phyloP scores from a whole-genome alignment of 768 basidiomycete species.

The Xerocomus potaroensis region DNA sequence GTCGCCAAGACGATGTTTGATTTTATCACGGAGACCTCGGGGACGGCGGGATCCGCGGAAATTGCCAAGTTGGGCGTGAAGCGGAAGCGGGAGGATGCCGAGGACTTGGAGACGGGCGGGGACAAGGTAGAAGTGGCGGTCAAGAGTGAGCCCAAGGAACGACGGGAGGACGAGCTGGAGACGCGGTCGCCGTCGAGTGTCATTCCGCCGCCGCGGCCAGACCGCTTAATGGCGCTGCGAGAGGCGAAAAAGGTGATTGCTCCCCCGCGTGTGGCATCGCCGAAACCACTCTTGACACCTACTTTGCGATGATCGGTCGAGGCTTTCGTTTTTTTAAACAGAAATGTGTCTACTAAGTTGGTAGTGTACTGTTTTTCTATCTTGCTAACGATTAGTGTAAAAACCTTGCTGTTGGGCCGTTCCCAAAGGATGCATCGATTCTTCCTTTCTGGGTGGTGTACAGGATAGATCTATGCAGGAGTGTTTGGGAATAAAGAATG shows the following conservation, averaged over 20 bases:
- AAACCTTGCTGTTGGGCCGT: too few species aligned
- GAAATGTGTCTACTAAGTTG: too few species aligned
- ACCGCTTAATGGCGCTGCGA: slow-evolving; percentile 11
- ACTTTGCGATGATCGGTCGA: slow-evolving; percentile 4
- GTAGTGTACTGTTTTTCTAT: background rate
- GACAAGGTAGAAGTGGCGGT: background rate
- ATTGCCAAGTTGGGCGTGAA: slow-evolving; percentile 6
- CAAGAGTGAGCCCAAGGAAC: slow-evolving; percentile 15
- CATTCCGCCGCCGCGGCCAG: slow-evolving; percentile 17
- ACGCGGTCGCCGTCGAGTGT: slow-evolving; percentile 6
- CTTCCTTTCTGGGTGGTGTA: too few species aligned
- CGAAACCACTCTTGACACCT: slow-evolving; percentile 5
- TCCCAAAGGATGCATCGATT: too few species aligned
- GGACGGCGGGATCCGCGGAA: background rate
- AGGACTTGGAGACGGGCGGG: too few species aligned
- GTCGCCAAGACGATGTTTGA: slow-evolving; percentile 53
- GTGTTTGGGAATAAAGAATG: too few species aligned
- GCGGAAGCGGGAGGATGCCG: slow-evolving; percentile 26
- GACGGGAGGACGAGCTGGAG: slow-evolving; percentile 4
- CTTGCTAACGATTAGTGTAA: background rate
- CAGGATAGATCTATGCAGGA: too few species aligned
- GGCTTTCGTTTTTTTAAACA: too few species aligned
- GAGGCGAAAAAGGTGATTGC: slow-evolving; percentile 20
- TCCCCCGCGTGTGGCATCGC: slow-evolving; percentile 9
- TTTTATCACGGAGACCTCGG: slow-evolving; percentile 38